Base-by-base conservation (phyloP, 768 basidiomycete genomes). In the Suillus spraguei region DNA sequence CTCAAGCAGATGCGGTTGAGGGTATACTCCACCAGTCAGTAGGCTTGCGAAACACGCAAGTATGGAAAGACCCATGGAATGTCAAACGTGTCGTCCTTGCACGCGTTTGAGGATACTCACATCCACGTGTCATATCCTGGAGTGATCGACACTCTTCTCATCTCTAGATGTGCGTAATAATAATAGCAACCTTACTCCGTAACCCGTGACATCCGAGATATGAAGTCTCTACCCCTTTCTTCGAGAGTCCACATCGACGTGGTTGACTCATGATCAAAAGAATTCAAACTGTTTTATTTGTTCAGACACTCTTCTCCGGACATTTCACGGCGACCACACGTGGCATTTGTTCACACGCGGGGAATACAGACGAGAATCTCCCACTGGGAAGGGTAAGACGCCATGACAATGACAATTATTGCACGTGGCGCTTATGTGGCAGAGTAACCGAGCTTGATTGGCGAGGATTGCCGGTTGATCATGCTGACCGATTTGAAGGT, bases 11-110 rank as follows among this genome's bases (percentile, higher is more conserved):
- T 3, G 81, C 76, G 2, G 94, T 96, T 22, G 72, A 82, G 61
- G 68, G 70, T 2, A 86, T 96, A 58, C 79, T 95, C 67, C 75
- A 72, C 61, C 62, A 74, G 17, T 78, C 78, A n/a, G 83, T 81
- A 49, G 71, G 77, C 44, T 72, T 92, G 53, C 69, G 68, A 65
- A 69, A 75, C 41, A 82, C 86, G 5, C 84, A 90, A 69, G 82
- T 92, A 42, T 95, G 93, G 94, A 72, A 74, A 64, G 95, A 96
- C 75, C 90, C 88, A 64, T 96, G 88, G 88, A 87, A 85, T 54
- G 85, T 83, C 67, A 82, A 88, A 63, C 85, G 94, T 65, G 87
- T 89, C 55, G 88, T 95, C 17, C 72, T 91, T 65, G 89, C 80
- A 28, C 80, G 72, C 71, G 74, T 74, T 68, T 80, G 74, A 81